Percentiles rank a stretch among this genome's conserved stretches.
These are phyloP conservation scores for Naganishia cerealis DNA, from an alignment of 1,284 basidiomycete species.

Conservation along the genomic window DNA sequence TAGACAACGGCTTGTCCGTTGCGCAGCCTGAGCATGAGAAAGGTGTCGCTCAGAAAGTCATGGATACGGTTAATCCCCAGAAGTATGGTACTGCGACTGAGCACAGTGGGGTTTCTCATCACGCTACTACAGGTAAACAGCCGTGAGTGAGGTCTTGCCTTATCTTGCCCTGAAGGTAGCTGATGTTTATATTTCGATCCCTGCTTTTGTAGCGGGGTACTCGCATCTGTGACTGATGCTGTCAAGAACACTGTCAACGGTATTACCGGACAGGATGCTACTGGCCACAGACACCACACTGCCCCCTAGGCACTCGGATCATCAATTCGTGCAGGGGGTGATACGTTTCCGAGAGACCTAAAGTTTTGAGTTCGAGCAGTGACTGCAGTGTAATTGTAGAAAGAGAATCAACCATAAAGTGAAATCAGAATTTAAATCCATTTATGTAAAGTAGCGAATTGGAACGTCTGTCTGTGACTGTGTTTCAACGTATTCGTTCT, in stretches of 20 bases:
- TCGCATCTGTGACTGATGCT: constrained; percentile 15
- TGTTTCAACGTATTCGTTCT: no score
- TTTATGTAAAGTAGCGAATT: not conserved
- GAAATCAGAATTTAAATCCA: not conserved
- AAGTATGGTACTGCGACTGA: constrained; percentile 10
- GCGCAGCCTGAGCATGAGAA: constrained; percentile 10
- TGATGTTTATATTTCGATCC: not conserved
- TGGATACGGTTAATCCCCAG: constrained; percentile 24
- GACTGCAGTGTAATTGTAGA: no score
- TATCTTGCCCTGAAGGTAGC: not conserved
- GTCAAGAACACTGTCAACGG: constrained; percentile 24
- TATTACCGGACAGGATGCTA: constrained; percentile 6
- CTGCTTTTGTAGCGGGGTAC: not conserved
- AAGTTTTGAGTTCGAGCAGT: no score
- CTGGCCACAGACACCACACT: not conserved
- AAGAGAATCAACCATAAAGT: not conserved
- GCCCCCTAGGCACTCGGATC: not conserved
- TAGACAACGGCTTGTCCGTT: constrained; percentile 22
- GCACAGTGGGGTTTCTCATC: not conserved
- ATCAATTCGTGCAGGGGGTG: no score
- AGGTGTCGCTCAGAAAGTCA: constrained; percentile 19
- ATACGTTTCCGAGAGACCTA: no score
- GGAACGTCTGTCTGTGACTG: no score
- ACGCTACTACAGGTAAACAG: constrained; percentile 12
- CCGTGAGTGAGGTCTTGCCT: constrained; percentile 2